phyloP scores from a whole-genome alignment of 2,329 filamentous ascomycete genomes.

The Alternaria incomplexa region DNA sequence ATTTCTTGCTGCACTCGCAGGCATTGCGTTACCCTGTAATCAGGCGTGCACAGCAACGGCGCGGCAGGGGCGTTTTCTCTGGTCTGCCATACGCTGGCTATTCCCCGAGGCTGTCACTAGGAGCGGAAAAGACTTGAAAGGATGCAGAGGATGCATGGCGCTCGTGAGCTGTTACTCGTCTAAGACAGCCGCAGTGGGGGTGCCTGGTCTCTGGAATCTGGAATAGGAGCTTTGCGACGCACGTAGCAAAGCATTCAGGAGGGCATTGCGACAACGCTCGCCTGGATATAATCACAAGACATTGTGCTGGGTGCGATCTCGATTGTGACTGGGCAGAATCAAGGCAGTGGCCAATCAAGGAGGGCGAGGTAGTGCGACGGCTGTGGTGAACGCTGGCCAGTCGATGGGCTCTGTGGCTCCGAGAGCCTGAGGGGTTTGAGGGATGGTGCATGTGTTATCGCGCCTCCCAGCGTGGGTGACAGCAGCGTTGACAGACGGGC shows the following conservation, averaged over 20 bases:
- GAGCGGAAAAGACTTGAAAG: conserved; percentile 2
- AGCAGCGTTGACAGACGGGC: neutral
- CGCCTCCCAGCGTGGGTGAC: neutral
- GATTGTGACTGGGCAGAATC: conserved; percentile 2
- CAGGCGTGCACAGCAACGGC: conserved; percentile 4
- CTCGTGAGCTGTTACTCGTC: conserved; percentile 2
- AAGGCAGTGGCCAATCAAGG: conserved; percentile 8
- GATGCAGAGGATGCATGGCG: conserved; percentile 7
- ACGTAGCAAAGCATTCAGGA: neutral
- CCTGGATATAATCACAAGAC: neutral
- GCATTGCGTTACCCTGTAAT: conserved; percentile 2
- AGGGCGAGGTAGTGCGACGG: conserved; percentile 6
- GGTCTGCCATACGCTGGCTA: conserved; percentile 2
- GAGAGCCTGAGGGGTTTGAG: neutral
- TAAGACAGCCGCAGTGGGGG: neutral
- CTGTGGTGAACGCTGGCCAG: neutral
- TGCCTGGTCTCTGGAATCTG: neutral
- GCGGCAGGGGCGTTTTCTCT: conserved; percentile 4
- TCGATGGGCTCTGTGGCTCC: neutral
- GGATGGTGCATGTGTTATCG: conserved; percentile 5
- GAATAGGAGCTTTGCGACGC: neutral
- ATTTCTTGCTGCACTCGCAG: conserved; percentile 2
- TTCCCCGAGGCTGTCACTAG: conserved; percentile 1
- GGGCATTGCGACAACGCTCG: neutral
- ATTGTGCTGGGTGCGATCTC: neutral